These are phyloP conservation scores for Ogataea naganishii DNA, from an alignment of 805 yeast species.

Conservation along the genomic window DNA sequence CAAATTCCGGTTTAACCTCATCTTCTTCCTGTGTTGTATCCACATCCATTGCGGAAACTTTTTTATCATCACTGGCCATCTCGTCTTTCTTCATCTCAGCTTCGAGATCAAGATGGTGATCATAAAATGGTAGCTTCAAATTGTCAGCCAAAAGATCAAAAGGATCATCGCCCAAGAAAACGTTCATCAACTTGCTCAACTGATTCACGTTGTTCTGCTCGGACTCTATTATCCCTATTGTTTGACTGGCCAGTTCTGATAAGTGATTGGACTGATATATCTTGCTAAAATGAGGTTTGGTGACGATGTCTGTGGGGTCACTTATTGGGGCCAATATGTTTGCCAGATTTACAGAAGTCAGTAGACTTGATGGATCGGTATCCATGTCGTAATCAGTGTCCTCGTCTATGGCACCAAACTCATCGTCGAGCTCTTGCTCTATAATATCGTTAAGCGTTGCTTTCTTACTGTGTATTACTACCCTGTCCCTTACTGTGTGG, in stretches of 20 bases:
- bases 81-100: slow-evolving; percentile 12
- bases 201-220: slow-evolving; percentile 76
- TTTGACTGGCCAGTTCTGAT: slow-evolving; percentile 55
- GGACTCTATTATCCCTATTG: slow-evolving; percentile 67
- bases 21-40: slow-evolving; percentile 16
- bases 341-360: slow-evolving; percentile 42
- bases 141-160: slow-evolving; percentile 53
- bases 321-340: slow-evolving; percentile 67
- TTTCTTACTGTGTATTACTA: slow-evolving; percentile 17
- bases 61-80: slow-evolving; percentile 1
- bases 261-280: slow-evolving; percentile 56
- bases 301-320: slow-evolving; percentile 71
- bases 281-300: slow-evolving; percentile 58
- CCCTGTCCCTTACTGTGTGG: slow-evolving; percentile 10
- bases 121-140: slow-evolving; percentile 59
- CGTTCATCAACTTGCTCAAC: slow-evolving; percentile 62
- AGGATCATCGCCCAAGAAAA: slow-evolving; percentile 84
- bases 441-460: slow-evolving; percentile 16
- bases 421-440: slow-evolving; percentile 18
- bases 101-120: slow-evolving; percentile 44
- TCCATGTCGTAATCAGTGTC: slow-evolving; percentile 10
- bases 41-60: slow-evolving; percentile 6
- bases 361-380: slow-evolving; percentile 31
- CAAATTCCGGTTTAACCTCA: slow-evolving; percentile 5
- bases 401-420: slow-evolving; percentile 15